Conservation (phyloP, 495 filamentous ascomycete species). For the Talaromyces ruber region DNA sequence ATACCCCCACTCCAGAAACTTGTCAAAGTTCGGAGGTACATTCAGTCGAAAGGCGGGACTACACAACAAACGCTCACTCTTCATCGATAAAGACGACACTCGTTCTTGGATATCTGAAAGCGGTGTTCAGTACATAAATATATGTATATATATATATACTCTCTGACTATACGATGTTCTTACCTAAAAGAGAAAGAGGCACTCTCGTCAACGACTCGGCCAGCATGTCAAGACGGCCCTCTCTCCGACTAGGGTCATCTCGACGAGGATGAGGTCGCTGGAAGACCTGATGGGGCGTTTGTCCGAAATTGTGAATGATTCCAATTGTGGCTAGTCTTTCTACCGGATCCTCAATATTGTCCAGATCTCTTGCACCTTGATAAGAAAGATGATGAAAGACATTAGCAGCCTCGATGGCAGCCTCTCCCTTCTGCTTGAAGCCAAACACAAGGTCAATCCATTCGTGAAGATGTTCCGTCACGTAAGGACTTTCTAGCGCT, state of each 20-base stretch:
- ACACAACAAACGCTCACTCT: constrained; percentile 75
- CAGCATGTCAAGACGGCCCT: constrained; percentile 65
- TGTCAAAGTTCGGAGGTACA: constrained; percentile 78
- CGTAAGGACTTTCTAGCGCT: constrained; percentile 88
- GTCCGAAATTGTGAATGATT: constrained; percentile 97
- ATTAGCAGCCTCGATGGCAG: constrained; percentile 83
- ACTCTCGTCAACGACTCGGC: constrained; percentile 70
- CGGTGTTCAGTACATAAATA: neutral
- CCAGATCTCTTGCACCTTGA: constrained; percentile 85
- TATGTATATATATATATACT: no score
- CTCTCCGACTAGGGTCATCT: constrained; percentile 53
- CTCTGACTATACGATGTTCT: constrained; percentile 12
- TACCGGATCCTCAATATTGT: constrained; percentile 79
- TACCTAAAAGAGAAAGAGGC: constrained; percentile 68
- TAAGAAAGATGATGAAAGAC: constrained; percentile 96
- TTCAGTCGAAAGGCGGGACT: constrained; percentile 77
- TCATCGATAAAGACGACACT: constrained; percentile 74
- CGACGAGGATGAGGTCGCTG: constrained; percentile 64
- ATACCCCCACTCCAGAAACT: constrained; percentile 94
- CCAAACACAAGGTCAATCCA: constrained; percentile 98
- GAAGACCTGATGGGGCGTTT: constrained; percentile 94
- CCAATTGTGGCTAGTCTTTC: constrained; percentile 81
- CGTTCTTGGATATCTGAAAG: constrained; percentile 62
- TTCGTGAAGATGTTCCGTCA: constrained; percentile 79
- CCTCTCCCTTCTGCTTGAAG: constrained; percentile 88